Conservation (phyloP, 441 rosid genomes). For the Euphorbia celastroides region DNA sequence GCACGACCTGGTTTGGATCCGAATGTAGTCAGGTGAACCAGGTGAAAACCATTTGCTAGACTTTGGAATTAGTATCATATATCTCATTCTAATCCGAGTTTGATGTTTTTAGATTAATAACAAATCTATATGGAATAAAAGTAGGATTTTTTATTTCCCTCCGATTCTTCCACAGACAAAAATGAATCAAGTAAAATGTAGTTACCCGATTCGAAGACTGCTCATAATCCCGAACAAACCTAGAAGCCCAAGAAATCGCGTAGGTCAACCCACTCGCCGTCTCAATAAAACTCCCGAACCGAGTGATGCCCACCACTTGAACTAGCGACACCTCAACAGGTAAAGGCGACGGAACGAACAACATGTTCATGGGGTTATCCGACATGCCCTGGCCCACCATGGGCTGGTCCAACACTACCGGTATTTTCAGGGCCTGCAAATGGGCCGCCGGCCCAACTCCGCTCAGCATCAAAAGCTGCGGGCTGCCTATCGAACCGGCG, state of each 20-base stretch:
- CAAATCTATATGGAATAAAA: no score
- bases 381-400: constrained; percentile 81
- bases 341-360: constrained; percentile 63
- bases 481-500: constrained; percentile 83
- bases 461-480: constrained; percentile 75
- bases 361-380: constrained; percentile 88
- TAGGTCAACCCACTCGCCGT: constrained; percentile 63
- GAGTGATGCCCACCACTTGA: constrained; percentile 84
- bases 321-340: constrained; percentile 86
- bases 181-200: no score
- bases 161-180: no score
- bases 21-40: no score
- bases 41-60: no score
- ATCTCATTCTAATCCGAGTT: no score
- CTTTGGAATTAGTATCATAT: no score
- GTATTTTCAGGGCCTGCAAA: constrained; percentile 42
- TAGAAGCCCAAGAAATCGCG: constrained; percentile 28
- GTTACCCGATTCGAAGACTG: constrained; percentile 23
- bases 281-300: constrained; percentile 64
- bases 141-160: no score
- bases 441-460: constrained; percentile 66
- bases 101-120: no score
- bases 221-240: constrained; percentile 15
- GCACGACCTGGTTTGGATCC: no score
- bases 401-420: constrained; percentile 62